Conservation (phyloP, 352 stramenopile species). For the Pythium aristosporum region DNA sequence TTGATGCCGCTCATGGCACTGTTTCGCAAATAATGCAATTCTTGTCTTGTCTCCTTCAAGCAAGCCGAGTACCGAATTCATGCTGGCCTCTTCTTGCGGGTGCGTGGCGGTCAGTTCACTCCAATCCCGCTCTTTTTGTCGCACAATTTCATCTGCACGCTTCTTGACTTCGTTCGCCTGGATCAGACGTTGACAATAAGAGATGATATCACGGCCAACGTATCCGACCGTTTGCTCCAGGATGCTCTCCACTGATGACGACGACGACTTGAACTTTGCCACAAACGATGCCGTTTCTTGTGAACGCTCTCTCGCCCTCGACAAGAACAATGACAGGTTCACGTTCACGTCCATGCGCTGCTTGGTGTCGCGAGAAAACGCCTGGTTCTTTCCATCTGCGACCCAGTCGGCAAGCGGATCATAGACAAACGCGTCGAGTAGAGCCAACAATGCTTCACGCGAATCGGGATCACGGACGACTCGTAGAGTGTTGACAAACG, state of each 20-base stretch:
- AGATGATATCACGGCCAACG: slow-evolving; percentile 1
- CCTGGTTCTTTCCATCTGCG: slow-evolving; percentile 12
- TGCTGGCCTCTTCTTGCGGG: slow-evolving; percentile 1
- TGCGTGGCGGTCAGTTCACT: not conserved
- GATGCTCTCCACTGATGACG: not conserved
- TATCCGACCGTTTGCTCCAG: not conserved
- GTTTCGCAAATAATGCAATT: slow-evolving; percentile 37
- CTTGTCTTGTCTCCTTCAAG: slow-evolving; percentile 21
- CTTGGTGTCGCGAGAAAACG: slow-evolving; percentile 32
- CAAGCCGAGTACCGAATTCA: not conserved
- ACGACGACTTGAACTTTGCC: slow-evolving; percentile 31
- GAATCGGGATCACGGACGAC: slow-evolving; percentile 61
- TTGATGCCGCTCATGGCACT: slow-evolving; percentile 48
- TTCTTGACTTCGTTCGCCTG: slow-evolving; percentile 8
- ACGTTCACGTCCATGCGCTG: slow-evolving; percentile 80
- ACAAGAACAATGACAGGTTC: slow-evolving; percentile 85
- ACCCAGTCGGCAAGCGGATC: slow-evolving; percentile 82
- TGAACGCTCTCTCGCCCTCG: slow-evolving; percentile 68
- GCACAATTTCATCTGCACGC: not conserved
- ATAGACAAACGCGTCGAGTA: slow-evolving; percentile 88
- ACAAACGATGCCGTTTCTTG: slow-evolving; percentile 60
- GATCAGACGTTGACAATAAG: not conserved
- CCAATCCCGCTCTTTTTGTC: slow-evolving; percentile 8
- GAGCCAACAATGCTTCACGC: slow-evolving; percentile 64
- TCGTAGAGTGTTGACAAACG: slow-evolving; percentile 73